phyloP scores from a whole-genome alignment of 1,284 basidiomycete species.

The Heterobasidion annosum region DNA sequence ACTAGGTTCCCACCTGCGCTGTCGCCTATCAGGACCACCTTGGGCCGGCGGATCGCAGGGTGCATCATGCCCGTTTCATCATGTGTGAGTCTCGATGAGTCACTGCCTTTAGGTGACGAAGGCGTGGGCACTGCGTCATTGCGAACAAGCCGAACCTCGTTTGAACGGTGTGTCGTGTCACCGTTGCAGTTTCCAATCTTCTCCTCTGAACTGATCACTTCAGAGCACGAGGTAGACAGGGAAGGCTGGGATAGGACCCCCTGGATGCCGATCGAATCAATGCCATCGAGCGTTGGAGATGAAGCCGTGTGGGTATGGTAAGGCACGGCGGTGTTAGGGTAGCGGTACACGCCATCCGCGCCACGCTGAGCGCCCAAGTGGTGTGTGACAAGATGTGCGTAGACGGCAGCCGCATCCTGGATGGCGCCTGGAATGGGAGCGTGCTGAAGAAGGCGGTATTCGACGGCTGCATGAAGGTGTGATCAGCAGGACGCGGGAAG shows the following conservation, averaged over 20 bases:
- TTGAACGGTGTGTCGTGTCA: background rate
- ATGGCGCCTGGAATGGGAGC: conserved; percentile 56
- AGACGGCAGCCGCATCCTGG: conserved; percentile 54
- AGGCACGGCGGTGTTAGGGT: conserved; percentile 2
- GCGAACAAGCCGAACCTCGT: background rate
- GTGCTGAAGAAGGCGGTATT: conserved; percentile 41
- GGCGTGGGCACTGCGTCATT: background rate
- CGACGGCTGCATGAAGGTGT: conserved; percentile 24
- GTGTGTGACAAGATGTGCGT: conserved; percentile 37
- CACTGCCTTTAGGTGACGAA: background rate
- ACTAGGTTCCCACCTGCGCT: conserved; percentile 67
- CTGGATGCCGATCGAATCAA: background rate
- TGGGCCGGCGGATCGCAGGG: conserved; percentile 23
- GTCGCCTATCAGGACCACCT: conserved; percentile 60
- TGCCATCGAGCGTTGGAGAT: background rate
- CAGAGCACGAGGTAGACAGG: no score
- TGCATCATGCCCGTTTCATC: background rate
- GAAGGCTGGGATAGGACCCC: background rate
- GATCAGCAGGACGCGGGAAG: background rate
- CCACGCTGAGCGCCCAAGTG: conserved; percentile 11
- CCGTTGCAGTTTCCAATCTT: background rate
- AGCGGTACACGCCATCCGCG: conserved; percentile 12
- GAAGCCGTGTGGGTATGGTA: background rate
- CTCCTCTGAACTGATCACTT: no score
- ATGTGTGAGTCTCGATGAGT: no score